Evolutionary conservation across 2,329 filamentous ascomycete genomes (phyloP), one percentile per base, ranked within the genome.

Genomic region (Herpotrichia juniperi): DNA sequence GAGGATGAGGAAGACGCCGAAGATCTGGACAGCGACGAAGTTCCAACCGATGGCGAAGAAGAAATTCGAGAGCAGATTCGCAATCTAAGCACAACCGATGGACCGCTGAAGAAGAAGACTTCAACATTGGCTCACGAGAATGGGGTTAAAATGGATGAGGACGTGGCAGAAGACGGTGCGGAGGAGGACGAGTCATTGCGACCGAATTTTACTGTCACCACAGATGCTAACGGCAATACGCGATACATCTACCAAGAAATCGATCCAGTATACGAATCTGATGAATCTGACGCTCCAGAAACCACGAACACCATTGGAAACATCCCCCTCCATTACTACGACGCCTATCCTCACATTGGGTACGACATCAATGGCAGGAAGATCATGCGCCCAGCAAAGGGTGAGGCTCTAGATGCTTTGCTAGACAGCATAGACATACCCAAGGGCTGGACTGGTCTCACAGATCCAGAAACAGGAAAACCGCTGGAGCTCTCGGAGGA

Each of bases 301-400:
- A 85, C 87, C 24, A 82, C 81, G 46, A 99, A 99, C 77, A 97
- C 94, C 0, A 97, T 99, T 66, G 96, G 94, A 62, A 83, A 97
- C 71, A 99, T 99, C 54, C 91, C 93, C 4, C 79, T 97, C 44
- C 89, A 90, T 2, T 97, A 96, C 77, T 99, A 99, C 79, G 94
- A 99, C 73, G 89, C 91, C 30, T 99, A 97, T 72, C 94, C 94
- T 45, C 94, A 99, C 73, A 97, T 99, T 71, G 94, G 94, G 53
- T 99, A 99, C 77, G 91, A 97, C 67, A 97, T 99, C 78, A 96
- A 99, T 74, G 94, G 94, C 74, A 97, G 96, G 83, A 96, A 90
- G 75, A 96, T 99, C 59, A 90, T 96, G 87, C 89, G 94, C 46
- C 94, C 94, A 6, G 94, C 96, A 3, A 93, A 92, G 62, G 93